Conservation (phyloP, 495 filamentous ascomycete genomes). For the Penicillium taxi region DNA sequence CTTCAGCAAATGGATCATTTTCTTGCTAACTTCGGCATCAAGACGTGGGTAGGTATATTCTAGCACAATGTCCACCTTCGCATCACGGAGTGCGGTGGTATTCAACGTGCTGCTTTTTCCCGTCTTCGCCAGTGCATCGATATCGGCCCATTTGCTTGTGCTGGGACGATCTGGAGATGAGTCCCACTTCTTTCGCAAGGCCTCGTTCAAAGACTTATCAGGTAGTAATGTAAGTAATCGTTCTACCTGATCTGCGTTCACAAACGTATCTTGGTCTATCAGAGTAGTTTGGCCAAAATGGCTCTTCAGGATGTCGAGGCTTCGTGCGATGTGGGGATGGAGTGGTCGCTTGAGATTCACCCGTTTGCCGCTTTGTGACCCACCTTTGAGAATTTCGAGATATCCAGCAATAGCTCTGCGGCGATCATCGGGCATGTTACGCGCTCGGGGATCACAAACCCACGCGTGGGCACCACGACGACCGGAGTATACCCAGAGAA, state of each 20-base stretch:
- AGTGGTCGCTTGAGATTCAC: slow-evolving; percentile 79
- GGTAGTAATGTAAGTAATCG: slow-evolving; percentile 72
- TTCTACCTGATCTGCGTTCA: slow-evolving; percentile 53
- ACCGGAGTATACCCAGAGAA: slow-evolving; percentile 97
- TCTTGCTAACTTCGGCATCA: slow-evolving; percentile 93
- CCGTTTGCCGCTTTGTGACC: slow-evolving; percentile 75
- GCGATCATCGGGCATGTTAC: slow-evolving; percentile 74
- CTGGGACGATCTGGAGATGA: slow-evolving; percentile 68
- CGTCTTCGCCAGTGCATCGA: slow-evolving; percentile 72
- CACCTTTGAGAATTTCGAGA: slow-evolving; percentile 77
- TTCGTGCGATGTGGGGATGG: slow-evolving; percentile 83
- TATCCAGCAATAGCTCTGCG: slow-evolving; percentile 78
- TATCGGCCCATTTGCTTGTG: slow-evolving; percentile 82
- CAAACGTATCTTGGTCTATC: slow-evolving; percentile 79
- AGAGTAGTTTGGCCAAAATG: slow-evolving; percentile 79
- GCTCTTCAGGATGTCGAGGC: slow-evolving; percentile 68
- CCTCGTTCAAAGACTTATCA: slow-evolving; percentile 62
- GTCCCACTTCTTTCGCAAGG: slow-evolving; percentile 84
- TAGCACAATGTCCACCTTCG: slow-evolving; percentile 87
- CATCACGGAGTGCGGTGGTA: slow-evolving; percentile 61
- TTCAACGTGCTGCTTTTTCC: slow-evolving; percentile 59
- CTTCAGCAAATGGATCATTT: slow-evolving; percentile 95
- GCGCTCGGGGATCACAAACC: slow-evolving; percentile 89
- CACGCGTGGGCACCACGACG: slow-evolving; percentile 95
- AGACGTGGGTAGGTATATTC: slow-evolving; percentile 98